Percentiles rank a stretch among this genome's conserved stretches.
These are phyloP conservation scores for Penicillium arizonense DNA, from an alignment of 495 filamentous ascomycete genomes.

Conservation along the genomic window DNA sequence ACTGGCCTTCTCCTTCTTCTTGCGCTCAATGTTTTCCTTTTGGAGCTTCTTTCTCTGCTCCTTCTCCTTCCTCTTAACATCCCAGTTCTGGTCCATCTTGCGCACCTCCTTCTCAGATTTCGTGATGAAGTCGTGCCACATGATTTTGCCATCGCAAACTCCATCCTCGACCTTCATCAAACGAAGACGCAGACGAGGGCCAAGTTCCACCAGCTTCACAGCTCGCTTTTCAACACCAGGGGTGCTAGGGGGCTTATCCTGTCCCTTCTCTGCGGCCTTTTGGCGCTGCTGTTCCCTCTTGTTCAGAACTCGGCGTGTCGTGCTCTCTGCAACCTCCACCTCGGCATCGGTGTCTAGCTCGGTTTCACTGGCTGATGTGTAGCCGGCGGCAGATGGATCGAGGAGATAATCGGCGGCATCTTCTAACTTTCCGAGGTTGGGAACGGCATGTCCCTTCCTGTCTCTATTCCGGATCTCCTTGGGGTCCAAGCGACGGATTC, in stretches of 20 bases:
- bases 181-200: constrained; percentile 83
- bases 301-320: constrained; percentile 66
- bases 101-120: constrained; percentile 78
- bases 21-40: constrained; percentile 83
- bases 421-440: constrained; percentile 84
- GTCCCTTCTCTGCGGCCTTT: constrained; percentile 42
- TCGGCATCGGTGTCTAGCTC: constrained; percentile 94
- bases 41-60: constrained; percentile 77
- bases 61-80: constrained; percentile 72
- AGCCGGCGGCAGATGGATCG: constrained; percentile 79
- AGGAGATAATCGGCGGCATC: constrained; percentile 97
- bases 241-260: constrained; percentile 30
- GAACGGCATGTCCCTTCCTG: constrained; percentile 65
- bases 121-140: constrained; percentile 94
- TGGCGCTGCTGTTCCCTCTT: constrained; percentile 57
- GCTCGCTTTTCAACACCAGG: constrained; percentile 72
- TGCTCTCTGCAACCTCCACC: constrained; percentile 80
- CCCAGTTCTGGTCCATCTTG: constrained; percentile 78
- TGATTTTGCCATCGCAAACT: constrained; percentile 81
- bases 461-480: constrained; percentile 70
- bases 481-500: constrained; percentile 79
- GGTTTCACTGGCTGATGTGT: constrained; percentile 87
- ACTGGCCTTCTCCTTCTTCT: constrained; percentile 61
- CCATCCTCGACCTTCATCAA: constrained; percentile 97
- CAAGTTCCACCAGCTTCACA: constrained; percentile 88